These are phyloP conservation scores for Claviceps arundinis DNA, from an alignment of 2,329 filamentous ascomycete genomes.

Conservation along the genomic window DNA sequence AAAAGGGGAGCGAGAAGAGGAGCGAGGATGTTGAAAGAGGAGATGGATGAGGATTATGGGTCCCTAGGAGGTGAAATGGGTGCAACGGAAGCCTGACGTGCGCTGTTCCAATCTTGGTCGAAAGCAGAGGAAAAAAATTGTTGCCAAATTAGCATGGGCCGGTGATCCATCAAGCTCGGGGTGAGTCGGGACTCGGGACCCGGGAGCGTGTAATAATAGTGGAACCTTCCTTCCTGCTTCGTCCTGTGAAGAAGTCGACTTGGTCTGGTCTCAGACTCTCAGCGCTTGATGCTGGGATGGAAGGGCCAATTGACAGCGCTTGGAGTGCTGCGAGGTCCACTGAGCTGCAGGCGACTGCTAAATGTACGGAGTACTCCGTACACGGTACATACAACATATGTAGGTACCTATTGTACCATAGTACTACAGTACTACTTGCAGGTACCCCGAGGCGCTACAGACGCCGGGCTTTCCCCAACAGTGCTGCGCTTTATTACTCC, in stretches of 20 bases:
- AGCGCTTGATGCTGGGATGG: neutral
- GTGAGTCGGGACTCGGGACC: neutral
- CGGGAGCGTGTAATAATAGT: conserved; percentile 1
- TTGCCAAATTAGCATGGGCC: conserved; percentile 2
- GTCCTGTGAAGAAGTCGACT: neutral
- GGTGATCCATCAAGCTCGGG: conserved; percentile 4
- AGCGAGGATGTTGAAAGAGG: conserved; percentile 20
- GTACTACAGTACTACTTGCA: no score
- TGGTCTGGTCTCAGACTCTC: no score
- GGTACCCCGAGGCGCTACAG: no score
- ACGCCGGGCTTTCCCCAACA: conserved; percentile 2
- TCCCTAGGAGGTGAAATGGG: neutral
- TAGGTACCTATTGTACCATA: no score
- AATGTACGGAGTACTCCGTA: no score
- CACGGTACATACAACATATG: no score
- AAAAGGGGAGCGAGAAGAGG: conserved; percentile 14
- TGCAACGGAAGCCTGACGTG: neutral
- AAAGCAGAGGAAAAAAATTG: conserved; percentile 4
- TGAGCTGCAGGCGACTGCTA: no score
- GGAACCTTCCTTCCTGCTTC: conserved; percentile 1
- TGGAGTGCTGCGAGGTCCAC: no score
- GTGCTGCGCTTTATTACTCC: conserved; percentile 3
- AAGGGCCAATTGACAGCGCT: no score
- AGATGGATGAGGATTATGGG: conserved; percentile 15
- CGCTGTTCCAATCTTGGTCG: neutral